Percentiles rank a stretch among this genome's conserved stretches.
These are phyloP conservation scores for Acephala macrosclerotiorum DNA, from an alignment of 2,329 filamentous ascomycete genomes.

Conservation along the genomic window DNA sequence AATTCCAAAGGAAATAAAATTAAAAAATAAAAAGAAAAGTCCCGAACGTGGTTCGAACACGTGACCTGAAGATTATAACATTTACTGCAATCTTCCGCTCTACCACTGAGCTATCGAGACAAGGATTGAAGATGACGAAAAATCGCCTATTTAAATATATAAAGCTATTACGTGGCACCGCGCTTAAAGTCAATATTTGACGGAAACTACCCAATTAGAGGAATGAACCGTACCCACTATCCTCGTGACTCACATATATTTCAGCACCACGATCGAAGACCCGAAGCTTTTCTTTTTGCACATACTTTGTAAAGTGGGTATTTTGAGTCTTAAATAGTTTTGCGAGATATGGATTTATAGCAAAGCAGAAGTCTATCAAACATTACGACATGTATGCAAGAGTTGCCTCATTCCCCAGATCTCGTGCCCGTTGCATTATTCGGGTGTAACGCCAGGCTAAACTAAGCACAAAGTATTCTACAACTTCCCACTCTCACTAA, in stretches of 20 bases:
- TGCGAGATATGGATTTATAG: too few species aligned
- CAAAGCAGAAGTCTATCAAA: too few species aligned
- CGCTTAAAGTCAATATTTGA: too few species aligned
- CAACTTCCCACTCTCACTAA: constrained; percentile 32
- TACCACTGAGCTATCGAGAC: constrained; percentile 29
- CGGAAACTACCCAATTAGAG: background rate
- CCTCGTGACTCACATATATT: too few species aligned
- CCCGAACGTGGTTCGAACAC: constrained; percentile 4
- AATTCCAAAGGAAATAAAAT: background rate
- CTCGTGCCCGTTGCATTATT: too few species aligned
- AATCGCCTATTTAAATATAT: constrained; percentile 12
- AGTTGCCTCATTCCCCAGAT: too few species aligned
- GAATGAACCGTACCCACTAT: background rate
- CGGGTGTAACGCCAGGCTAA: background rate
- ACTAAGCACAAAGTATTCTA: constrained; percentile 10
- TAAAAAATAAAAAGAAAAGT: background rate
- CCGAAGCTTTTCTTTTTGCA: too few species aligned
- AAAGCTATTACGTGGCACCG: background rate
- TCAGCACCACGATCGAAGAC: too few species aligned
- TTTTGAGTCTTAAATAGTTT: too few species aligned
- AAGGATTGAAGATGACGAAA: constrained; percentile 5
- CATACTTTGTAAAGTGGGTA: too few species aligned
- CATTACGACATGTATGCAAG: too few species aligned
- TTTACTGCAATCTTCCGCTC: constrained; percentile 30
- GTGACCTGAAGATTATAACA: constrained; percentile 21